Base-by-base conservation (phyloP, 805 yeast genomes). In the Zygosaccharomyces pseudorouxii region DNA sequence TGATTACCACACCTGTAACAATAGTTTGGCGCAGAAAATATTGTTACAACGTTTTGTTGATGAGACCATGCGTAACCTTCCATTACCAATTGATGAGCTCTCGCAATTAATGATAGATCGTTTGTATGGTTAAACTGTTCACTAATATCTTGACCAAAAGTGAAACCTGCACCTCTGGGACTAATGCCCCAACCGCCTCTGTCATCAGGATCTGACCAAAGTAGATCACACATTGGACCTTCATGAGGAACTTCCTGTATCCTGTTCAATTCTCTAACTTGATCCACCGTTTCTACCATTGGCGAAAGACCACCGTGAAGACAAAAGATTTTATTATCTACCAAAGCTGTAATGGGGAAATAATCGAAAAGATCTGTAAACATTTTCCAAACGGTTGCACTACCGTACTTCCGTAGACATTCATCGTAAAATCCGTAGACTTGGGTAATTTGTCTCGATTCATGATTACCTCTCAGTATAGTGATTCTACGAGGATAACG, bases 131-230 rank as follows among this genome's bases (percentile, higher is more conserved):
- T 90, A 71, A 90, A 90, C 64, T 89, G 95, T 66, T 87, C 95
- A 57, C 90, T 80, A 60, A 89, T 88, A 74, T 90, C 96, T 72
- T 85, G 95, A 60, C 97, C 97, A 79, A 90, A 90, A 63, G 96
- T 88, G 83, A 86, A 90, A 69, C 97, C 97, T 53, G 97, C 97
- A 75, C 97, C 97, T 80, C 97, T 82, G 69, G 97, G 96, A 64
- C 93, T 84, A 57, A 90, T 87, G 54, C 96, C 96, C 97, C 97
- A 90, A 60, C 96, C 97, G 59, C 96, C 96, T 65, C 97, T 78
- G 69, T 90, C 97, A 68, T 90, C 97, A 25, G 97, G 97, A 69
- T 90, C 97, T 3, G 96, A 87, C 97, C 97, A 90, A 57, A 90
- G 74, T 60, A 90, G 75, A 68, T 90, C 97, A 72, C 97, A 90